phyloP scores from a whole-genome alignment of 2,329 filamentous ascomycete species.

The Talaromyces sp. region DNA sequence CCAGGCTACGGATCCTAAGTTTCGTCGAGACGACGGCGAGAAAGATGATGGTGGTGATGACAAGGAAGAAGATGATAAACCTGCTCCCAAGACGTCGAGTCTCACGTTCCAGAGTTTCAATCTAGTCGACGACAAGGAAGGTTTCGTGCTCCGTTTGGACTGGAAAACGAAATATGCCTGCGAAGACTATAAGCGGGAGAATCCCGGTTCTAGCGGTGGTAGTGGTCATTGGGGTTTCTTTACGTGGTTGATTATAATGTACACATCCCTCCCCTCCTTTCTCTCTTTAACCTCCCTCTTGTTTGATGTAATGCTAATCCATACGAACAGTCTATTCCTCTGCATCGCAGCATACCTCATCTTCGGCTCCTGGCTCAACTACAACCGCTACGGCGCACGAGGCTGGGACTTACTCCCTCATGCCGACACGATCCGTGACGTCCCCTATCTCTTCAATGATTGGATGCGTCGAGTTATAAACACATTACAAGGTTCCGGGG shows the following conservation, averaged over 20 bases:
- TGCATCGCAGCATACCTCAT: slow-evolving; percentile 86
- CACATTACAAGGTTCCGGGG: slow-evolving; percentile 76
- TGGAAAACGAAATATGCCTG: slow-evolving; percentile 91
- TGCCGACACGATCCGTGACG: slow-evolving; percentile 84
- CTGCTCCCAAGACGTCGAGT: slow-evolving; percentile 49
- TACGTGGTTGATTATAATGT: slow-evolving; percentile 95
- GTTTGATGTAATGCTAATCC: slow-evolving; percentile 20
- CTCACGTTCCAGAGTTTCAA: slow-evolving; percentile 75
- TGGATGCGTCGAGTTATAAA: slow-evolving; percentile 77
- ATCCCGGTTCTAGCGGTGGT: slow-evolving; percentile 28
- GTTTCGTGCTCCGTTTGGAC: slow-evolving; percentile 68
- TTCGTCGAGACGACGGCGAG: slow-evolving; percentile 26
- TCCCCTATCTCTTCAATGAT: slow-evolving; percentile 90
- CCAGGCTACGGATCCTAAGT: slow-evolving; percentile 23
- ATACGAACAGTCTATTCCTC: slow-evolving; percentile 70
- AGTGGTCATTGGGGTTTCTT: slow-evolving; percentile 84
- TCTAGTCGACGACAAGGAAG: slow-evolving; percentile 52
- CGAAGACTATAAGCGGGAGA: slow-evolving; percentile 55
- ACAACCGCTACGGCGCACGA: slow-evolving; percentile 90
- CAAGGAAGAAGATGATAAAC: slow-evolving; percentile 1
- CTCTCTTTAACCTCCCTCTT: background rate
- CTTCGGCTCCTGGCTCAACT: slow-evolving; percentile 98
- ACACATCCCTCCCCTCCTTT: slow-evolving; percentile 41
- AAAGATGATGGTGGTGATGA: slow-evolving; percentile 27
- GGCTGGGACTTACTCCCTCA: slow-evolving; percentile 95